phyloP scores from a whole-genome alignment of 2,329 filamentous ascomycete species.

The Fusarium staphyleae region DNA sequence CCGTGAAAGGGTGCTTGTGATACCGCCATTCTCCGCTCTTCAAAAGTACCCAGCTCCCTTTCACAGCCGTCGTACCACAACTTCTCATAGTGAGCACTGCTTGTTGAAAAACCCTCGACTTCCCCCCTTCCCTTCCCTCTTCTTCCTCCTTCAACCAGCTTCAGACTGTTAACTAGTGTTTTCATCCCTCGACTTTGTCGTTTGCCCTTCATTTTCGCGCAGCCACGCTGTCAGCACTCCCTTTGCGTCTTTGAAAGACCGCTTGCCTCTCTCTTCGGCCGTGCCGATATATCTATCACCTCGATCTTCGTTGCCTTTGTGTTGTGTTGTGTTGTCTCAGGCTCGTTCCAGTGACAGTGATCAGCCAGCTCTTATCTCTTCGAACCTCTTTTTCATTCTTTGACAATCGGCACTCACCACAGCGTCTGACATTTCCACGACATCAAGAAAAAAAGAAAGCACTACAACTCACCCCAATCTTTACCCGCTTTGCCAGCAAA shows the following conservation, averaged over 20 bases:
- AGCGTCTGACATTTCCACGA: conserved; percentile 11
- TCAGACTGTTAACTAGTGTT: conserved; percentile 24
- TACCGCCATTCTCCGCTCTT: conserved; percentile 10
- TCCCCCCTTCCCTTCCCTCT: conserved; percentile 30
- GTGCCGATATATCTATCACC: conserved; percentile 43
- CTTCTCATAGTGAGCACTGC: conserved; percentile 19
- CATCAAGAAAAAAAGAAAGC: conserved; percentile 14
- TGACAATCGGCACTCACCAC: conserved; percentile 19
- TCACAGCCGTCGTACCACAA: conserved; percentile 4
- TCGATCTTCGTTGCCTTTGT: conserved; percentile 28
- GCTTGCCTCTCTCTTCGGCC: conserved; percentile 47
- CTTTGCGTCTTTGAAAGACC: conserved; percentile 62
- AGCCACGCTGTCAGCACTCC: conserved; percentile 48
- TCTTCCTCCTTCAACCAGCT: conserved; percentile 29
- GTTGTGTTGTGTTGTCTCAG: conserved; percentile 22
- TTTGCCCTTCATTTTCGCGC: conserved; percentile 41
- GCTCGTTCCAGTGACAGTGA: conserved; percentile 26
- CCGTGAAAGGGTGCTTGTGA: neutral
- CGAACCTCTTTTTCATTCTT: conserved; percentile 27
- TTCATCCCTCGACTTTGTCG: conserved; percentile 39
- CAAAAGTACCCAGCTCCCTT: conserved; percentile 5
- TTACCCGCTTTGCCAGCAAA: neutral
- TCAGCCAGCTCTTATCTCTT: conserved; percentile 14
- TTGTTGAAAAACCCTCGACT: conserved; percentile 34
- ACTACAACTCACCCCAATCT: conserved; percentile 11